Evolutionary conservation across 176 grass and related monocot species (phyloP).

Genomic region (Urochloa ruziziensis): DNA sequence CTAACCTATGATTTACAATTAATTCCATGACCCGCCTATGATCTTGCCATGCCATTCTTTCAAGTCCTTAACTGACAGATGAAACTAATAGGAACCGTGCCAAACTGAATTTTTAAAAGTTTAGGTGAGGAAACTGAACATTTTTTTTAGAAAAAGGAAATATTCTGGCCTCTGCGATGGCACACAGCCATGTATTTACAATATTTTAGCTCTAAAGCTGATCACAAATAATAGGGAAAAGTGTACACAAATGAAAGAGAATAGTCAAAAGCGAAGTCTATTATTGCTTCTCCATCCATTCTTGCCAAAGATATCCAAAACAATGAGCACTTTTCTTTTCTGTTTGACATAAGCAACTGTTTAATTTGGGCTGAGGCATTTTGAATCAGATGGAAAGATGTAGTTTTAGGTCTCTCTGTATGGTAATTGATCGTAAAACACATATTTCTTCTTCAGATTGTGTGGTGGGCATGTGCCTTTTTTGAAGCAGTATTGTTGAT

Average conservation of each 20-base stretch:
- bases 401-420: neutral
- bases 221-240: no score
- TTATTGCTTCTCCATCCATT: no score
- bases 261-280: no score
- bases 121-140: neutral
- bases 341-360: neutral
- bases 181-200: no score
- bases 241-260: no score
- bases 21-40: neutral
- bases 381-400: neutral
- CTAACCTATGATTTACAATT: neutral
- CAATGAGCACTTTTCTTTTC: neutral
- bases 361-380: neutral
- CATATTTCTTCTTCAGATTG: neutral
- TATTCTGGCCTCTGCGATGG: no score
- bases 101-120: neutral
- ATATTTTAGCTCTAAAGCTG: no score
- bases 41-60: neutral
- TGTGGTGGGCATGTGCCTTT: neutral
- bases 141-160: no score
- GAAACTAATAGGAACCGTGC: neutral
- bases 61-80: neutral
- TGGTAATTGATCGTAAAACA: neutral
- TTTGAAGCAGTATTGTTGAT: neutral
- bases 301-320: no score